These are phyloP conservation scores for Starmerella stellata DNA, from an alignment of 805 yeast genomes.

Conservation along the genomic window DNA sequence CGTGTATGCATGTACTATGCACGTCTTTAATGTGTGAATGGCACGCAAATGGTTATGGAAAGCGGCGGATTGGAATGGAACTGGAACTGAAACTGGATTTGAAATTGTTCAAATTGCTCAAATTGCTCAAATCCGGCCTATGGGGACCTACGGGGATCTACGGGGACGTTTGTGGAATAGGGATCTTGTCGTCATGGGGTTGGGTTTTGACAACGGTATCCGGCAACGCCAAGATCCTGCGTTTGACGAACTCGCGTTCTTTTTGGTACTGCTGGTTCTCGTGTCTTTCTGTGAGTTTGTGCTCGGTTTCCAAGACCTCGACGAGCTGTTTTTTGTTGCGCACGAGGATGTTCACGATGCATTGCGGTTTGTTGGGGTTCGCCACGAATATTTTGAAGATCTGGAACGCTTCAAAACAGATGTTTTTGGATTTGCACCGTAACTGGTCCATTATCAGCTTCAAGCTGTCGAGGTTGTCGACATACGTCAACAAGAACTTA, in stretches of 20 bases:
- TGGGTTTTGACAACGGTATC: not conserved
- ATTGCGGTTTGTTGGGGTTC: constrained; percentile 74
- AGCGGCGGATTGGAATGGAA: too few relatives aligned
- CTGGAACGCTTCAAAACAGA: constrained; percentile 81
- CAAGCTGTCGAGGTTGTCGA: constrained; percentile 62
- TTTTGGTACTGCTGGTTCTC: constrained; percentile 52
- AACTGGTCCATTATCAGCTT: constrained; percentile 72
- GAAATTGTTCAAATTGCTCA: too few relatives aligned
- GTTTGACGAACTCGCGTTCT: constrained; percentile 65
- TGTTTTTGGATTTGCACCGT: constrained; percentile 74
- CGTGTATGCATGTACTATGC: too few relatives aligned
- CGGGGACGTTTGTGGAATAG: not conserved
- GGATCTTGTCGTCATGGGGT: not conserved
- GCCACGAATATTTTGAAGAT: constrained; percentile 92
- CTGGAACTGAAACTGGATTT: not conserved
- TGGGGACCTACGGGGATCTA: too few relatives aligned
- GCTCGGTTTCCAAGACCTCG: constrained; percentile 45
- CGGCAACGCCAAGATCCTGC: constrained; percentile 38
- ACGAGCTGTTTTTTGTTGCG: constrained; percentile 69
- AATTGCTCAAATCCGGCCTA: too few relatives aligned
- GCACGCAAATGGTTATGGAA: too few relatives aligned
- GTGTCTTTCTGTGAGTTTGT: constrained; percentile 32
- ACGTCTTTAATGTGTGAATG: too few relatives aligned
- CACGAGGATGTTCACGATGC: constrained; percentile 59
- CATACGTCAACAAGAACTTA: constrained; percentile 54